These are phyloP conservation scores for Meyerozyma sp. DNA, from an alignment of 1,139 yeast genomes.

Conservation along the genomic window DNA sequence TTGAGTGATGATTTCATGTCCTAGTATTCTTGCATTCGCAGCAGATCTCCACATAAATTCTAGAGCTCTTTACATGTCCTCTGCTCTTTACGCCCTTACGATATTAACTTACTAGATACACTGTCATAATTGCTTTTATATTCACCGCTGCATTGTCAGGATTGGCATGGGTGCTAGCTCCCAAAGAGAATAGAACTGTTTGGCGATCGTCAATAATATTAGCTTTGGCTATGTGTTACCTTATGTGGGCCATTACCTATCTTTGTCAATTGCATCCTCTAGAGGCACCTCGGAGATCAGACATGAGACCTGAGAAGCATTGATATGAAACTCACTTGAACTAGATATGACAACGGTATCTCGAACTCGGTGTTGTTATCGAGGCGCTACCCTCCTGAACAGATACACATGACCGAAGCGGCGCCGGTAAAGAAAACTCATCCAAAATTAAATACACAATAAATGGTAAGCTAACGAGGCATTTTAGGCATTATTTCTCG, in stretches of 20 bases:
- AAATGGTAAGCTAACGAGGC: too few relatives aligned
- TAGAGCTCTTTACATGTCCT: too few relatives aligned
- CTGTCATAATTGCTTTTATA: constrained; percentile 63
- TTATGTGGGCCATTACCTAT: constrained; percentile 95
- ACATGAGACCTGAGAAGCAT: constrained; percentile 61
- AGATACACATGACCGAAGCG: too few relatives aligned
- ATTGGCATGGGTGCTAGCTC: constrained; percentile 61
- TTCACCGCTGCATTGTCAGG: constrained; percentile 56
- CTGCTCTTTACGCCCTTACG: neutral
- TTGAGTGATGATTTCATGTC: neutral
- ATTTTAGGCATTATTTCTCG: too few relatives aligned
- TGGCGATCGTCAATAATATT: constrained; percentile 88
- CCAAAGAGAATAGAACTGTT: constrained; percentile 59
- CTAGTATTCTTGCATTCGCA: neutral
- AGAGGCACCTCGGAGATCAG: constrained; percentile 75
- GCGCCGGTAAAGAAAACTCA: too few relatives aligned
- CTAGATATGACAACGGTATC: too few relatives aligned
- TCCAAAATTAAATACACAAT: too few relatives aligned
- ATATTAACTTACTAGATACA: constrained; percentile 43
- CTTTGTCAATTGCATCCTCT: constrained; percentile 76
- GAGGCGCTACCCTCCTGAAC: too few relatives aligned
- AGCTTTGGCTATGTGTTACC: constrained; percentile 79
- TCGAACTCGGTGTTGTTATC: too few relatives aligned
- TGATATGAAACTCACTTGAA: neutral
- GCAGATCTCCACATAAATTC: too few relatives aligned